A percentile compares a stretch with the other conserved stretches of the same genome.
Conservation (phyloP, 495 filamentous ascomycete genomes). For the Tuber calosporum region DNA sequence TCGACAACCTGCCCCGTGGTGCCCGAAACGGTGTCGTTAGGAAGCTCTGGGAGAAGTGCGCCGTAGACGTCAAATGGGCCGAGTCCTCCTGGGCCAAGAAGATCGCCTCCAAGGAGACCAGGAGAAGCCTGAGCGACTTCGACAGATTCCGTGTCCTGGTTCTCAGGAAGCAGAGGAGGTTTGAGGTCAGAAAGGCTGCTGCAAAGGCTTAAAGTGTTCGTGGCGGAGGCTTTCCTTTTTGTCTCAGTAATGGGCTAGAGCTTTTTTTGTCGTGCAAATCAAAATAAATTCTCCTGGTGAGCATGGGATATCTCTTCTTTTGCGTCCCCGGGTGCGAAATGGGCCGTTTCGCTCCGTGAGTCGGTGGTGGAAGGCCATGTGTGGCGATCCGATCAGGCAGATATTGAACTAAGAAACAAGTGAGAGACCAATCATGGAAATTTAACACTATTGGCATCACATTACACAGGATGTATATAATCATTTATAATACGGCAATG, state of each 20-base stretch:
- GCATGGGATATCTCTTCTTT: conserved; percentile 10
- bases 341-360: conserved; percentile 12
- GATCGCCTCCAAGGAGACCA: conserved; percentile 69
- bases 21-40: conserved; percentile 74
- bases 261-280: conserved; percentile 23
- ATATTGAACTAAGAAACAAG: too few relatives aligned
- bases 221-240: neutral
- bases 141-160: conserved; percentile 99
- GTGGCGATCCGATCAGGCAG: too few relatives aligned
- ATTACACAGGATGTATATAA: neutral
- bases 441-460: neutral
- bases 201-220: conserved; percentile 54
- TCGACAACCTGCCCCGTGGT: conserved; percentile 78
- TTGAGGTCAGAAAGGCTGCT: conserved; percentile 88
- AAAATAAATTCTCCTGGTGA: conserved; percentile 25
- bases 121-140: conserved; percentile 89
- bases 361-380: conserved; percentile 8
- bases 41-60: conserved; percentile 75
- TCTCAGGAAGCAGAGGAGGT: conserved; percentile 95
- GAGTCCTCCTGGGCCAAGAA: conserved; percentile 85
- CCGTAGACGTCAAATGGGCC: conserved; percentile 85
- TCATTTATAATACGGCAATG: neutral
- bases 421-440: too few relatives aligned
- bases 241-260: neutral
- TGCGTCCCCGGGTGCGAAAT: conserved; percentile 8